Evolutionary conservation across 2,329 filamentous ascomycete species (phyloP), one percentile per base, ranked within the genome.

Genomic region (Aaosphaeria pasadenensis): DNA sequence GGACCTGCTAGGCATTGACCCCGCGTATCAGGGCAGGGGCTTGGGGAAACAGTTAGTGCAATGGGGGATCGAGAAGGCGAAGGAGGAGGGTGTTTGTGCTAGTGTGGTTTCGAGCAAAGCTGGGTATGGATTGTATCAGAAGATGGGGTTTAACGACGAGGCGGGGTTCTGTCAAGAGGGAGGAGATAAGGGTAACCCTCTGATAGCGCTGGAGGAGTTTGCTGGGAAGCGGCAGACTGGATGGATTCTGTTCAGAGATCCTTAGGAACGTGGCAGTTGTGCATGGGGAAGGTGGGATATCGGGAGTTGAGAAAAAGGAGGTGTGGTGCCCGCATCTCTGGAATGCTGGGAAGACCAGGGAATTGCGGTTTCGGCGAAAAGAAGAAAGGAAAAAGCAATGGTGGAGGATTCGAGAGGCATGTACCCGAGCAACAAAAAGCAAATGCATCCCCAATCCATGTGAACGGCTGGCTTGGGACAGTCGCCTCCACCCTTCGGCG

Each of bases 121-220:
- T 5, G 73, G 66, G 28, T 67, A 75, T 33, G 57, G 49, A 0
- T 75, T 75, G 47, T 75, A 72, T 48, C 46, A 49, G 38, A 53
- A 44, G n/a, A 56, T 53, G 39, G 61, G 63, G 7, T 70, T 63
- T 48, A 55, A 51, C 29, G 49, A 51, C 11, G 24, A 42, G 35
- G 57, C 55, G 5, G 63, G 63, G 13, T 53, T 45, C 29, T 51
- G 54, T 4, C 60, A 55, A 40, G 57, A 62, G 36, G 63, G 63
- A 11, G 17, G 17, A 24, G 17, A 24, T 24, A 56, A 49, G 30
- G 55, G 45, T 11, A 59, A 59, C 51, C 55, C 53, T 24, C 38
- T 67, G 30, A 48, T 43, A 30, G 17, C n/a, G 6, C 17, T 44
- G 29, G 11, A 17, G 6, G 17, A 24, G 17, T 24, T 24, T 24